Evolutionary conservation across 2,329 filamentous ascomycete genomes (phyloP).

Genomic region (Botrytis squamosa): DNA sequence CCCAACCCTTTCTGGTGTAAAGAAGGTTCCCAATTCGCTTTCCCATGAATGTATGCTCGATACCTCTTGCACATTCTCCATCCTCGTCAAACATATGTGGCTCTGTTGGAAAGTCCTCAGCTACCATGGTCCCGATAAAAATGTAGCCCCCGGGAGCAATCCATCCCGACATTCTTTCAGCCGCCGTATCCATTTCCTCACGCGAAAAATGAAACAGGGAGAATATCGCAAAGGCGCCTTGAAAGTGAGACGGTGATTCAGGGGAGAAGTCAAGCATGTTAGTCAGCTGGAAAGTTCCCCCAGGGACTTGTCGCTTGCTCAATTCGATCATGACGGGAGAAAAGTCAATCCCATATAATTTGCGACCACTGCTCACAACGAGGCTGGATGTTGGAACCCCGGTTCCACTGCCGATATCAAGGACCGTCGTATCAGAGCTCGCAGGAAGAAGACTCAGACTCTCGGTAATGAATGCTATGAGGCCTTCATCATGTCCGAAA

Average conservation of each 20-base stretch:
- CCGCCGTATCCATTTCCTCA: constrained; percentile 21
- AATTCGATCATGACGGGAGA: constrained; percentile 37
- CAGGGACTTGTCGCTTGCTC: constrained; percentile 23
- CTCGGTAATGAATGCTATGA: constrained; percentile 11
- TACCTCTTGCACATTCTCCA: constrained; percentile 3
- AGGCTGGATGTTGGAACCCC: constrained; percentile 37
- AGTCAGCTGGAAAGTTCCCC: constrained; percentile 23
- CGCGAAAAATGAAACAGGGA: constrained; percentile 25
- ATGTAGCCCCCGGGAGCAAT: constrained; percentile 24
- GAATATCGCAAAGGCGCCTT: constrained; percentile 24
- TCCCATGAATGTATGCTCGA: constrained; percentile 13
- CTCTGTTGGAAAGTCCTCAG: constrained; percentile 11
- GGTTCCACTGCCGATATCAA: constrained; percentile 41
- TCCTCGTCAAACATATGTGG: constrained; percentile 7
- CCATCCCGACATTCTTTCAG: constrained; percentile 23
- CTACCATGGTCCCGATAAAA: constrained; percentile 26
- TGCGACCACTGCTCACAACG: constrained; percentile 23
- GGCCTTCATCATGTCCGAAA: constrained; percentile 14
- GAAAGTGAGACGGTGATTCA: constrained; percentile 1
- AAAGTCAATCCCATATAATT: constrained; percentile 32
- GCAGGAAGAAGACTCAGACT: not conserved
- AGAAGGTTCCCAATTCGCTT: not conserved
- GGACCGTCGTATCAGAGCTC: constrained; percentile 9
- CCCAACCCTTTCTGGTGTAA: constrained; percentile 5
- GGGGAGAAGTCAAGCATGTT: constrained; percentile 28